Conservation (phyloP, 345 rosid species). For the Salix udensis region DNA sequence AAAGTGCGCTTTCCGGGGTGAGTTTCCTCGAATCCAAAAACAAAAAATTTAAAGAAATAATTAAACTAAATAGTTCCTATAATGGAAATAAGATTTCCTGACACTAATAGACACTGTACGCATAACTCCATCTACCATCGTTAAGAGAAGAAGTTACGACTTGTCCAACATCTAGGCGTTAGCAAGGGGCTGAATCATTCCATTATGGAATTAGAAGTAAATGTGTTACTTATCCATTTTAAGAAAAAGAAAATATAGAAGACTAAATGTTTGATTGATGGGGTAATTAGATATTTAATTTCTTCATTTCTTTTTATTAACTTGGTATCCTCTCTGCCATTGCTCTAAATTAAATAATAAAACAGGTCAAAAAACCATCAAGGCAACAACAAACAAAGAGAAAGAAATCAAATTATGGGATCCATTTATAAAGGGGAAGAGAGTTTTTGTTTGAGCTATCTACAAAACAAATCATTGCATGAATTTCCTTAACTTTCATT, state of each 20-base stretch:
- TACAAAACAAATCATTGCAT: background rate
- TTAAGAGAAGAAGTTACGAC: too few relatives aligned
- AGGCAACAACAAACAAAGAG: background rate
- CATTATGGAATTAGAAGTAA: slow-evolving; percentile 22
- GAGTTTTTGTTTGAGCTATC: background rate
- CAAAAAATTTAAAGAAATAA: too few relatives aligned
- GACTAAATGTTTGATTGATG: too few relatives aligned
- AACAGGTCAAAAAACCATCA: background rate
- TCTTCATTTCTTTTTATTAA: too few relatives aligned
- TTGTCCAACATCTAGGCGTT: slow-evolving; percentile 62
- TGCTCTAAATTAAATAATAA: background rate
- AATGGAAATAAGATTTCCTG: too few relatives aligned
- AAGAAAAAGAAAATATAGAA: too few relatives aligned
- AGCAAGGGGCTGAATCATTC: background rate
- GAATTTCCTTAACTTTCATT: background rate
- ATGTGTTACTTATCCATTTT: slow-evolving; percentile 23
- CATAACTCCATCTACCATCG: too few relatives aligned
- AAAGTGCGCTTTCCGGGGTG: too few relatives aligned
- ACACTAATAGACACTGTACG: too few relatives aligned
- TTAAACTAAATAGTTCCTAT: too few relatives aligned
- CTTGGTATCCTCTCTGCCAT: background rate
- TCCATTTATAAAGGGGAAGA: background rate
- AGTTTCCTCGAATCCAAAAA: too few relatives aligned
- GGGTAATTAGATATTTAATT: too few relatives aligned
- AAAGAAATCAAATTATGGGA: background rate